Evolutionary conservation across 306 rosid genomes (phyloP), one percentile per base, ranked within the genome.

Genomic region (Prinsepia uniflora): DNA sequence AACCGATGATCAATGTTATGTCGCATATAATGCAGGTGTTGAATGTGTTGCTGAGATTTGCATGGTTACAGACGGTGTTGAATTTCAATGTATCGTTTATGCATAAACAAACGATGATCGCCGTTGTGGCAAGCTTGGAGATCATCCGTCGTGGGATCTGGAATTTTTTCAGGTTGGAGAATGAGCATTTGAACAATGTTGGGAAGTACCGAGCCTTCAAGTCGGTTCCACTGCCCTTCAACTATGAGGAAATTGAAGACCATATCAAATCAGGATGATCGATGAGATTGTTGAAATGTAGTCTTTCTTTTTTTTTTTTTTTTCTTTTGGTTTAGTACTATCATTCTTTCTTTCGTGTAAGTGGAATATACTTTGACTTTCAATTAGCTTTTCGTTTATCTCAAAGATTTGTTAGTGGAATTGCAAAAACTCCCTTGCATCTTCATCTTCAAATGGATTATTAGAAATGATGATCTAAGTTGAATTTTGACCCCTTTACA

Each of bases 181-280:
- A 88, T 68, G 96, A 90, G 81, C 96, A 90, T 75, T 71, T 86
- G 79, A 90, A 81, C 81, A 90, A 90, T 71, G 94, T 88, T 45
- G 94, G 94, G 75, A 90, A 88, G 80, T 90, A 78, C 76, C 66
- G 94, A 1, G 96, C 94, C 4, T 88, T 90, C 81, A 90, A 88
- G 75, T 78, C 94, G 2, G 88, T 90, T 63, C 94, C 96, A 7
- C 74, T 86, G 18, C 92, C 94, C 30, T 88, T 90, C 84, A 83
- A 86, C 78, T 86, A 90, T 47, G 88, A 84, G 30, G 30, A 24
- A 24, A 2, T 24, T 36, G 88, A 88, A 81, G 88, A 81, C 5
- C 86, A 85, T 0, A 88, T 77, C 52, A 84, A 83, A 63, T 24
- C 30, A 24, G 30, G 30, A 24, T 24, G 30, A 24, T 24, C 30